Evolutionary conservation across 2,329 filamentous ascomycete genomes (phyloP), one percentile per base, ranked within the genome.

Genomic region (Hypoxylon sp.): DNA sequence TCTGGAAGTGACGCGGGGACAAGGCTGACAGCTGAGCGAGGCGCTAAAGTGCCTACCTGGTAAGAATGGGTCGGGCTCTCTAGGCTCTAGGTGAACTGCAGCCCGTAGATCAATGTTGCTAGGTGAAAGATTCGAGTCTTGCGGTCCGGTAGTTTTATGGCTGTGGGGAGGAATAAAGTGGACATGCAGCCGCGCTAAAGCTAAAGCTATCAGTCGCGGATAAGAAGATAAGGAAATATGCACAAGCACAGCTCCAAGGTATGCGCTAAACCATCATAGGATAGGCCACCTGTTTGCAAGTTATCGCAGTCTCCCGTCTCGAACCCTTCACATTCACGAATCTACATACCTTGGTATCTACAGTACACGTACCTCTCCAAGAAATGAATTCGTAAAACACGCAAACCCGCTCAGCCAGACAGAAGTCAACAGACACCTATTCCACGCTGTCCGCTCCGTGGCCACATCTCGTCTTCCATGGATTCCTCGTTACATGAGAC

Each of bases 401-500:
- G 11, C 5, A n/a, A 42, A 3, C 4, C n/a, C 43, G 17, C 7
- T 20, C 10, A 47, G 2, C 10, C 38, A 21, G 20, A 26, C 11
- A 41, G 7, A 48, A 38, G 31, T 35, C 31, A 54, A 21, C 8
- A 47, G 20, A 47, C n/a, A 48, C 13, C 35, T 18, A 50, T 41
- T 38, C 23, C 17, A 9, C 53, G 20, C 31, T 20, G n/a, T 27
- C 61, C 38, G 52, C 13, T 26, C 15, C 13, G 38, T 41, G 5
- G 43, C n/a, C 5, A 48, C 42, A 23, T 10, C 59, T 50, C 47
- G 65, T 65, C 70, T 82, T 81, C n/a, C 80, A 90, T 91, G 88
- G 88, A 90, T 85, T 85, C 87, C 72, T 91, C 90, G 82, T 81
- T 96, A 77, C 87, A 89, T 78, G 87, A 95, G 77, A 84, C 96